Base-by-base conservation (phyloP, 768 basidiomycete species). In the Gymnopilus junonius region DNA sequence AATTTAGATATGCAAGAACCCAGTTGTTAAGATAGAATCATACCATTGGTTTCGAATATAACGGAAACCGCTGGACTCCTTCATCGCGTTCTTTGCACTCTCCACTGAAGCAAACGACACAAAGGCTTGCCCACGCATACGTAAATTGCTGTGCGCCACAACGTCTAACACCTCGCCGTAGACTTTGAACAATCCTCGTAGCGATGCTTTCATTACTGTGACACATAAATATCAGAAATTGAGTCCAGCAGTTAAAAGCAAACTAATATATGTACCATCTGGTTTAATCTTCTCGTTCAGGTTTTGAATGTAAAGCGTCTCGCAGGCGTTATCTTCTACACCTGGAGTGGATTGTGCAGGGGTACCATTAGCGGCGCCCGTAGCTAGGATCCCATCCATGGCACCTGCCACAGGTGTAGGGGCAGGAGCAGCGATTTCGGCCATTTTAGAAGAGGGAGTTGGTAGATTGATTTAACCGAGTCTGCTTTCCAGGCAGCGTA, bases 101-200 rank as follows among this genome's bases (percentile, higher is more conserved):
- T 98, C 94, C 56, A 88, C 81, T 34, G 88, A 88, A 60, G 84
- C 83, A 75, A 99, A 97, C 37, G 93, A 94, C 37, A 99, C 94
- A 73, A 99, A 99, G 3, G 97, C 97, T 78, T 99, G 97, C 15
- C 97, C 97, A 39, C 97, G 85, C 97, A 99, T 99, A 39, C 97
- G 89, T 63, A 99, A 78, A 80, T 97, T 99, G 56, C 83, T 79
- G 75, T 99, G 97, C 10, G 96, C 95, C 20, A 95, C 92, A n/a
- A 99, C 94, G 72, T 97, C 94, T 27, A 98, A 77, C 17, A 99
- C 92, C 65, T 93, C 90, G 12, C 95, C 94, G 71, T 98, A 99
- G 14, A 90, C 85, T 75, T 94, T 94, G 84, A 99, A 99, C 31
- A 99, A 82, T 34, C 91, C 91, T 12, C 87, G 84, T 48, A 99